Evolutionary conservation across 768 basidiomycete species (phyloP), one percentile per base, ranked within the genome.

Genomic region (Boletus sp.): DNA sequence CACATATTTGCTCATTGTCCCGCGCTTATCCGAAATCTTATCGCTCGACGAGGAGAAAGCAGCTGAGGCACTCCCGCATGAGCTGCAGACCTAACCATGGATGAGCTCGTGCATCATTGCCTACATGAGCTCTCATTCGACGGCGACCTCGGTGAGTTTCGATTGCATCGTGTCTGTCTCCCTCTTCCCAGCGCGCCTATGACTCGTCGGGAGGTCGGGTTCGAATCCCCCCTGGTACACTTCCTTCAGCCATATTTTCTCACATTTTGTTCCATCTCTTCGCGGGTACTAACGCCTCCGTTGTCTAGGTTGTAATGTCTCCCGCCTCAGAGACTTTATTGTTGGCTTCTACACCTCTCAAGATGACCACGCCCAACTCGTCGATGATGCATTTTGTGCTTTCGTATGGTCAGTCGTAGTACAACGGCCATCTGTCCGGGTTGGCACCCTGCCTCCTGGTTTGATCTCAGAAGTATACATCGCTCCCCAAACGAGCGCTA

Each of bases 101-200:
- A 95, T 69, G 87, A 92, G 67, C 84, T 96, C 44, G 75, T 95
- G 39, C 86, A 87, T 66, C 87, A 92, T 68, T 89, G 89, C 67
- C 79, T 94, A 36, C 86, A 88, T 39, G 92, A 96, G 71, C 78
- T 96, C 32, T 84, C 94, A 6, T 94, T 94, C 72, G 92, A 94
- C 65, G 93, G 93, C 6, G 91, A 94, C 69, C 78, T 92, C 42
- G 93, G 93, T 94, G 71, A 77, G 88, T 81, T 55, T 11, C 20
- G 9, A 32, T 28, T 29, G 32, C 24, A 24, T 24, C 24, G 24
- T 24, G 24, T 24, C 24, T n/a, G n/a, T n/a, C n/a, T n/a, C 24
- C 24, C 24, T 24, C 24, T 24, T 10, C 32, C 32, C 44, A 11
- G 57, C 57, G 57, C 57, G 51, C 6, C 42, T 40, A 52, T 40